These are phyloP conservation scores for Mycena sanguinolenta DNA, from an alignment of 768 basidiomycete genomes.

Conservation along the genomic window DNA sequence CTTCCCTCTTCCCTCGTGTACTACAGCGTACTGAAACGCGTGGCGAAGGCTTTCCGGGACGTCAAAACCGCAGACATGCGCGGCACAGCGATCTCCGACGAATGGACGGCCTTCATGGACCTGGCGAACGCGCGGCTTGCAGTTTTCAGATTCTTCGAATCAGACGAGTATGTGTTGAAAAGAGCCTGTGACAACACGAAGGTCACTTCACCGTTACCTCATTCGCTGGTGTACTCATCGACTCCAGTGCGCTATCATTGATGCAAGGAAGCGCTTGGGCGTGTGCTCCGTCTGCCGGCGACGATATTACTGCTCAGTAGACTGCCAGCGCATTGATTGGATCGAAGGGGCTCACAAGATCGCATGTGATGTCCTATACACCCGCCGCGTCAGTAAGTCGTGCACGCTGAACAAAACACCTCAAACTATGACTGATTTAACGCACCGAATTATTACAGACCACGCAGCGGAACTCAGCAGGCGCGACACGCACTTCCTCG, in stretches of 20 bases:
- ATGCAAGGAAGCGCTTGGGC: not conserved
- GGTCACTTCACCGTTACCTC: not conserved
- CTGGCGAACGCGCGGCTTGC: constrained; percentile 12
- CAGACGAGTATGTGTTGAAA: not conserved
- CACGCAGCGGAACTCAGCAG: not conserved
- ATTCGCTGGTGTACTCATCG: not conserved
- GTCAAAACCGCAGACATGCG: not conserved
- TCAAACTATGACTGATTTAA: too few species aligned
- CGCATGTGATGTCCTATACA: not conserved
- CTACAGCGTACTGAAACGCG: not conserved
- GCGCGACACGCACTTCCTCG: not conserved
- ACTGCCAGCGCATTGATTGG: constrained; percentile 15
- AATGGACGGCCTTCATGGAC: constrained; percentile 9
- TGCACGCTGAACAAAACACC: too few species aligned
- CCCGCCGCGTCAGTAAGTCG: not conserved
- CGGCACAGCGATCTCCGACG: not conserved
- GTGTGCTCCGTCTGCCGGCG: constrained; percentile 5
- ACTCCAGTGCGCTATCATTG: not conserved
- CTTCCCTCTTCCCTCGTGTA: constrained; percentile 7
- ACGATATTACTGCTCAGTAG: constrained; percentile 11
- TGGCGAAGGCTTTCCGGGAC: not conserved
- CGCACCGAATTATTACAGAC: too few species aligned
- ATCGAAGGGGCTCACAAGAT: not conserved
- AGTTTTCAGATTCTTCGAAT: not conserved
- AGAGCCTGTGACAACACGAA: constrained; percentile 6